A percentile compares a stretch with the other conserved stretches of the same genome.
Evolutionary conservation across 2,329 filamentous ascomycete genomes (phyloP).

Genomic region (Alternaria sp.): DNA sequence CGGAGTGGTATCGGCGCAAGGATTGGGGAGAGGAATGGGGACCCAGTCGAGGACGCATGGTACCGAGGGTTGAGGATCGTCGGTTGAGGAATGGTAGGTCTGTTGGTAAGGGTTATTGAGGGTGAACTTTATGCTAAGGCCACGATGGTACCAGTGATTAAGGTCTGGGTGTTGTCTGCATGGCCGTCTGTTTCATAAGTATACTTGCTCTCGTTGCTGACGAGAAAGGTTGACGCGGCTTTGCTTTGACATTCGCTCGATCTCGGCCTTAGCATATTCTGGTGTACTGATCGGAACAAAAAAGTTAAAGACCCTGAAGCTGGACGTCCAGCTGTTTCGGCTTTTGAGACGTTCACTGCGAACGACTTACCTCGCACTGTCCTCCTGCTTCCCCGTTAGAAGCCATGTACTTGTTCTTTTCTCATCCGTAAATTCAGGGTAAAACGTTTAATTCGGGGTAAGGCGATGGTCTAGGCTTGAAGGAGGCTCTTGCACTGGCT

Average conservation of each 20-base stretch:
- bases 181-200: neutral
- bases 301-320: neutral
- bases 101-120: neutral
- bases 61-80: neutral
- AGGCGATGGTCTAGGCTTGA: neutral
- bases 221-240: neutral
- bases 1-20: neutral
- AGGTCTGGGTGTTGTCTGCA: neutral
- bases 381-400: neutral
- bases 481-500: neutral
- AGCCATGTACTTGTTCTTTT: neutral
- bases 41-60: neutral
- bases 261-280: neutral
- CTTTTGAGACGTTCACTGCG: neutral
- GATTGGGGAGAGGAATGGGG: neutral
- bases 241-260: neutral
- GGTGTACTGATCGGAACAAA: neutral
- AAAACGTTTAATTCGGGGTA: neutral
- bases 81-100: neutral
- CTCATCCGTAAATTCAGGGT: neutral
- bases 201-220: neutral
- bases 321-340: neutral
- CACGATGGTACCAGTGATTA: neutral
- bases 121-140: neutral
- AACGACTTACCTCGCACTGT: conserved; percentile 1